phyloP scores from a whole-genome alignment of 2,329 filamentous ascomycete genomes.

The Aspergillus bombycis region DNA sequence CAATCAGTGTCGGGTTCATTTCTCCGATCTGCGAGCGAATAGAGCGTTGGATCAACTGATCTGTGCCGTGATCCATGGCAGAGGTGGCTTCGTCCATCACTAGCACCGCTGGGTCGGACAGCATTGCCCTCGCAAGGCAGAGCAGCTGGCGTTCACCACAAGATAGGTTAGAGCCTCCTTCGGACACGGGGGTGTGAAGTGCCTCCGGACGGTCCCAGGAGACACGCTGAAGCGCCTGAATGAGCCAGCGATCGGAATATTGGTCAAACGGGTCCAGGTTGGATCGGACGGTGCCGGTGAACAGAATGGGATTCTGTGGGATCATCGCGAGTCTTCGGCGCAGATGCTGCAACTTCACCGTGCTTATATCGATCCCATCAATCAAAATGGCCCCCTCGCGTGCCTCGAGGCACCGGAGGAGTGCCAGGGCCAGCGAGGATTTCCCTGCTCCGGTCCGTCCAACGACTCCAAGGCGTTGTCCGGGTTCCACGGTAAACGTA shows the following conservation, averaged over 20 bases:
- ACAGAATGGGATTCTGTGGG: constrained; percentile 2
- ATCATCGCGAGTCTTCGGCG: constrained; percentile 8
- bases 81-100: constrained; percentile 10
- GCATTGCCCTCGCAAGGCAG: constrained; percentile 4
- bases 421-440: constrained; percentile 27
- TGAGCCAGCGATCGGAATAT: neutral
- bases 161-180: constrained; percentile 6
- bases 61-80: constrained; percentile 6
- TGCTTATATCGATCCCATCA: constrained; percentile 4
- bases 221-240: neutral
- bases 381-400: constrained; percentile 2
- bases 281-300: constrained; percentile 5
- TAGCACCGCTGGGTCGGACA: neutral
- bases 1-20: neutral
- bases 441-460: constrained; percentile 33
- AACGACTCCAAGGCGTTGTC: constrained; percentile 22
- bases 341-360: neutral
- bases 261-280: constrained; percentile 9
- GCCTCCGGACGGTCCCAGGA: neutral
- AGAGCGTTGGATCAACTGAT: constrained; percentile 8
- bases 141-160: constrained; percentile 9
- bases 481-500: constrained; percentile 13
- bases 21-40: neutral
- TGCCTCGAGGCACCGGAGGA: constrained; percentile 28
- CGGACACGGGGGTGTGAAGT: neutral